Evolutionary conservation across 441 rosid genomes (phyloP), one percentile per base, ranked within the genome.

Genomic region (Viola pubescens): DNA sequence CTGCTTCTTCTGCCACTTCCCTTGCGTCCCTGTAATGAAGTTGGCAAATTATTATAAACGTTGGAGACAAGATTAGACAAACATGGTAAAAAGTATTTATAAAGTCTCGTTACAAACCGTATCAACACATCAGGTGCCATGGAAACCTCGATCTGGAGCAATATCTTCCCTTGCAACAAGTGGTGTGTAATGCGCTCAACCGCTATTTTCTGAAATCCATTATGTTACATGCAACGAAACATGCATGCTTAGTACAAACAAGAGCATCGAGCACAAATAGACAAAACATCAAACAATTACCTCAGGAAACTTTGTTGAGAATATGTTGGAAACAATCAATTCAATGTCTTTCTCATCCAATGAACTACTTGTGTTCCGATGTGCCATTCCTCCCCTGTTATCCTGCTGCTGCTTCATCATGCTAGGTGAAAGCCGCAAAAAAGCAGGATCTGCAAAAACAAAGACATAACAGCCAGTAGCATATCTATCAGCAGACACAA

Each of bases 121-220:
- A 87, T 81, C 69, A 72, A 73, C 59, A 77, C 71, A 55, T 80
- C 78, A 0, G 78, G 77, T 5, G 82, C 84, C 89, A 87, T 81
- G 67, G 75, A 74, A 46, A 87, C 85, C 73, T 84, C 92, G 50
- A 92, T 64, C 49, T 79, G 77, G 11, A 87, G 88, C 1, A 87
- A 74, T 52, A 77, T 69, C 70, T 79, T 86, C 65, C 78, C 83
- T 70, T 82, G 89, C 78, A 87, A 61, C 68, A 76, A 64, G 74
- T 92, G 98, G 0, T 66, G 77, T 37, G 86, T 87, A 52, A 84
- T 50, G 48, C 85, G 84, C 70, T 81, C 87, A 34, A 87, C 81
- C 59, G 45, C 73, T 80, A 82, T 75, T 75, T 79, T 79, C 98
- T 87, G 87, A 61, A 77, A 58, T 52, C 12, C 59, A 37, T 37